Conservation (phyloP, 1,284 basidiomycete genomes). For the Ustilago crameri region DNA sequence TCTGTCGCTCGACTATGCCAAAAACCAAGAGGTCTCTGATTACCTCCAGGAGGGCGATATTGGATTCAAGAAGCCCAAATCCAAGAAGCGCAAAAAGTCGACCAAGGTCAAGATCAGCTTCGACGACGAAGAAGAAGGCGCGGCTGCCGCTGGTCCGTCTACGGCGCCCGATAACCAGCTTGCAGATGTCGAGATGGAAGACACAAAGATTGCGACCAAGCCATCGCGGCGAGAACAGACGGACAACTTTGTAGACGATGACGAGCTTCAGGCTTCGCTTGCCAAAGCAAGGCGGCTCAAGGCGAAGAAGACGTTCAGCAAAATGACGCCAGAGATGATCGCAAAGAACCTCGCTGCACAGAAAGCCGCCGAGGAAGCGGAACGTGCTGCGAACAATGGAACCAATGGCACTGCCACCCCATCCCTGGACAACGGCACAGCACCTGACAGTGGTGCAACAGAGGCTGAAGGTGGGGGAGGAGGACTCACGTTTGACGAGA, state of each 20-base stretch:
- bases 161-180: constrained; percentile 5
- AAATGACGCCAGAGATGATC: constrained; percentile 84
- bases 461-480: constrained; percentile 18
- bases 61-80: constrained; percentile 91
- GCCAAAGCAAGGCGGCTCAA: constrained; percentile 85
- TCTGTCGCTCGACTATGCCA: constrained; percentile 84
- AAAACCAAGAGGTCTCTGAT: constrained; percentile 86
- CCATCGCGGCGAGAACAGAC: constrained; percentile 22
- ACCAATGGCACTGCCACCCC: constrained; percentile 9
- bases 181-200: constrained; percentile 75
- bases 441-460: neutral
- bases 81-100: constrained; percentile 86
- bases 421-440: constrained; percentile 2
- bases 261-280: constrained; percentile 93
- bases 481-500: constrained; percentile 88
- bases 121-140: constrained; percentile 73
- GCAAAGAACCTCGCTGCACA: constrained; percentile 77
- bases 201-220: constrained; percentile 16
- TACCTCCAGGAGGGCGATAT: constrained; percentile 90
- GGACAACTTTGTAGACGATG: constrained; percentile 90
- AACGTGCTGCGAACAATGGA: constrained; percentile 69
- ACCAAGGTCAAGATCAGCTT: constrained; percentile 77
- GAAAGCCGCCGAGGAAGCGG: constrained; percentile 73
- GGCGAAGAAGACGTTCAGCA: constrained; percentile 78
- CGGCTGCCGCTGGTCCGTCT: constrained; percentile 60